A percentile compares a stretch with the other conserved stretches of the same genome.
These are phyloP conservation scores for Russula abietina DNA, from an alignment of 768 basidiomycete species.

Conservation along the genomic window DNA sequence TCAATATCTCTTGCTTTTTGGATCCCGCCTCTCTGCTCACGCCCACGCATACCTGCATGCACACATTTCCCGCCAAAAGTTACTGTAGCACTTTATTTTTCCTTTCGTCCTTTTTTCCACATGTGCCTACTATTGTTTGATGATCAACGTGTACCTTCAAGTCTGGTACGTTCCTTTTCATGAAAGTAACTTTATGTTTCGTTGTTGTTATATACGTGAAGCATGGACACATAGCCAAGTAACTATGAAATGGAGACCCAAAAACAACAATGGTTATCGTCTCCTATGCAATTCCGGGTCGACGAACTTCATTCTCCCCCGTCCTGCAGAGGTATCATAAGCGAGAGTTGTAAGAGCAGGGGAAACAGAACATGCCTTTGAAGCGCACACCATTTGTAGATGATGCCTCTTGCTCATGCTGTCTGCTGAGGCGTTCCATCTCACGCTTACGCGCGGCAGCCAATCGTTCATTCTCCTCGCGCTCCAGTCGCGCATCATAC, in stretches of 20 bases:
- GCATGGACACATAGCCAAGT: slow-evolving; percentile 3
- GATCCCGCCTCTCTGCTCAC: slow-evolving; percentile 20
- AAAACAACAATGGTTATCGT: slow-evolving; percentile 15
- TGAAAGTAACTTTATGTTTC: slow-evolving; percentile 21
- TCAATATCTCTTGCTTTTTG: slow-evolving; percentile 20
- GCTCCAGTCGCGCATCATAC: slow-evolving; percentile 61
- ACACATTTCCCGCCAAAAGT: slow-evolving; percentile 14
- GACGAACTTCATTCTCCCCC: slow-evolving; percentile 62
- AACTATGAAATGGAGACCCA: background rate
- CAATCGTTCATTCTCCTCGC: slow-evolving; percentile 57
- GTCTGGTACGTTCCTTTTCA: slow-evolving; percentile 9
- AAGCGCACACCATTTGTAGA: slow-evolving; percentile 49
- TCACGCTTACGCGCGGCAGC: slow-evolving; percentile 43
- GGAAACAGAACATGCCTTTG: slow-evolving; percentile 45
- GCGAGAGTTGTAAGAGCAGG: background rate
- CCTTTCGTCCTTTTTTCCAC: background rate
- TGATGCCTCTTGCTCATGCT: slow-evolving; percentile 32
- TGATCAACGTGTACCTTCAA: slow-evolving; percentile 18
- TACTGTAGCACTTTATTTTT: slow-evolving; percentile 9
- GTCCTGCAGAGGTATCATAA: slow-evolving; percentile 35
- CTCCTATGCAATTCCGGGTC: slow-evolving; percentile 47
- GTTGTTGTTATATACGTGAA: slow-evolving; percentile 12
- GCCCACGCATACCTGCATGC: slow-evolving; percentile 24
- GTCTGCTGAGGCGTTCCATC: slow-evolving; percentile 43
- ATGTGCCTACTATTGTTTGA: slow-evolving; percentile 10